Base-by-base conservation (phyloP, 2,329 filamentous ascomycete genomes). In the Diaporthe sp. region DNA sequence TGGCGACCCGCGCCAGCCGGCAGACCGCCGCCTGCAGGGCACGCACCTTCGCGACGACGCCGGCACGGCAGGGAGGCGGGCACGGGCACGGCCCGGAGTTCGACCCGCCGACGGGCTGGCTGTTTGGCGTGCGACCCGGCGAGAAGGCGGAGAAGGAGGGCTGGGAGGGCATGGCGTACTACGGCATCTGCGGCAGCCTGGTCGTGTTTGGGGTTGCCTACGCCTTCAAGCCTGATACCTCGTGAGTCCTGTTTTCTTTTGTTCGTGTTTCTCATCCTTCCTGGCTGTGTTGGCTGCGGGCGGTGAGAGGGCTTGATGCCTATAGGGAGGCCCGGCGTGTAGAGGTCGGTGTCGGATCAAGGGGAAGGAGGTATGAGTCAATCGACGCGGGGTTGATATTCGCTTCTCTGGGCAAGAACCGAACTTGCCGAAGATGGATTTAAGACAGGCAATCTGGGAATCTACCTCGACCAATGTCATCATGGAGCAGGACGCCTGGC, bases 171-270 rank as follows among this genome's bases (percentile, higher is more conserved):
- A 86, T 95, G 72, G 96, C 93, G 88, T 93, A 93, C 83, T 94
- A 94, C 83, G 95, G 96, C 66, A 95, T 97, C 85, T 94, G 92
- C 83, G 94, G 94, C 71, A 93, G 92, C 81, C 85, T 97, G 81
- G 85, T 91, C 37, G 88, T 95, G 77, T 93, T 92, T 71, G 91
- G 90, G 76, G 88, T 98, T 78, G 94, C 94, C 78, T 95, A 98
- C 86, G 95, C 94, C 76, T 98, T 97, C 84, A 98, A 98, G 92
- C 97, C 97, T 70, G 97, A 99, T 89, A 98, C 96, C 77, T 97
- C 95, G 97, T 99, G 89, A 87, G 96, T 95, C 25, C 6, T 37
- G 10, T n/a, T n/a, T 51, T 22, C 27, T 37, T n/a, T 17, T 17
- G 2, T 15, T 37, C 25, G 17, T 30, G 63, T 75, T 39, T 76